A percentile compares a stretch with the other conserved stretches of the same genome.
Conservation (phyloP, 2,329 filamentous ascomycete genomes). For the Aspergillus aculeatus region DNA sequence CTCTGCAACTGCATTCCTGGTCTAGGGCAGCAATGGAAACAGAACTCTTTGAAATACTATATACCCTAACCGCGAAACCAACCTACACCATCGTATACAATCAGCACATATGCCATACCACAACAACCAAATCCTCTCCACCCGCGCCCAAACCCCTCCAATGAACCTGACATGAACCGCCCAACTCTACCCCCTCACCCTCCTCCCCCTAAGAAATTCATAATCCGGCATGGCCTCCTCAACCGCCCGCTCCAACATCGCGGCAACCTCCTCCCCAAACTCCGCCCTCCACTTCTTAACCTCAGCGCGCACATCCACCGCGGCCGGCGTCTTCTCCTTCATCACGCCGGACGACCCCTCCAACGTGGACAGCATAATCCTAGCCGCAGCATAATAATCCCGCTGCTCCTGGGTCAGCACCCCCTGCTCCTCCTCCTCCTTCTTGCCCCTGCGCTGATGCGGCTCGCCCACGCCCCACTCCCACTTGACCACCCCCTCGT, state of each 20-base stretch:
- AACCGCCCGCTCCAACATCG: constrained; percentile 4
- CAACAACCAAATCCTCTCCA: too few species aligned
- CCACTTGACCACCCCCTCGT: not conserved
- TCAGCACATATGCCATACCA: not conserved
- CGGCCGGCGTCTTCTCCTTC: not conserved
- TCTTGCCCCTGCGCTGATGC: not conserved
- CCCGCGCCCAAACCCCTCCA: too few species aligned
- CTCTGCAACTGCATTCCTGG: too few species aligned
- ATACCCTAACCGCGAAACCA: not conserved
- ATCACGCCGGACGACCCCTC: not conserved
- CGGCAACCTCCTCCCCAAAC: constrained; percentile 17
- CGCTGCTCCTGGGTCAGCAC: not conserved
- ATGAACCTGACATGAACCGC: too few species aligned
- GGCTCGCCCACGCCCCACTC: not conserved
- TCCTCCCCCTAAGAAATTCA: constrained; percentile 4
- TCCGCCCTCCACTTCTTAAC: constrained; percentile 25
- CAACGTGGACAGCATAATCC: not conserved
- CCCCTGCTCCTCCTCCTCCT: not conserved
- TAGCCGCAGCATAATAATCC: not conserved
- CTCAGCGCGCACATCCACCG: constrained; percentile 23
- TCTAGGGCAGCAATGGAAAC: too few species aligned
- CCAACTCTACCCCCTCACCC: not conserved
- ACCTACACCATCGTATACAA: not conserved
- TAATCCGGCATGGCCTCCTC: constrained; percentile 13
- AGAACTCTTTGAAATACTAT: not conserved